Base-by-base conservation (phyloP, 2,329 filamentous ascomycete genomes). In the Colletotrichum spaethianum region DNA sequence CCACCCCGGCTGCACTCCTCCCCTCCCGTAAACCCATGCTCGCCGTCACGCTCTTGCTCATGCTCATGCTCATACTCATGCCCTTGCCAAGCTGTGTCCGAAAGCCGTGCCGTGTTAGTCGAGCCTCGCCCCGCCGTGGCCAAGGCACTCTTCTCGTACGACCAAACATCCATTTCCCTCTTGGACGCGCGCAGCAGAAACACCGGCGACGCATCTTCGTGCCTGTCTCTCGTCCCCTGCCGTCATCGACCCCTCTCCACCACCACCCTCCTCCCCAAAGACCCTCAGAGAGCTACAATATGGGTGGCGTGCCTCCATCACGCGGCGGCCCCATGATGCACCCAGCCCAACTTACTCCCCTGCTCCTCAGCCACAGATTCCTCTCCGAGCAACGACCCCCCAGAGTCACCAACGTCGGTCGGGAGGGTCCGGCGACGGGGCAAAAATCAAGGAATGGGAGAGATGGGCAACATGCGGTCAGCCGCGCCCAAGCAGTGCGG, bases 291-390 rank as follows among this genome's bases (percentile, higher is more conserved):
- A 33, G n/a, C 33, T 9, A 6, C 23, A 14, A 31, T 14, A 40
- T n/a, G n/a, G 69, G 69, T 69, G 65, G 69, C 52, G 65, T 72
- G 69, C 64, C 57, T 59, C 69, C 69, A 72, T 72, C 65, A 69
- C 65, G 56, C 50, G 68, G 36, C 40, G 56, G 57, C 57, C 67
- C 57, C 68, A 63, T 71, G 68, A 68, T 71, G 42, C 68, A 55
- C 63, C 40, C 9, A 5, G 16, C 12, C 12, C 33, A 44, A 53
- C 44, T 28, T 61, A 26, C 55, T 50, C 36, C 42, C 33, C 31
- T 46, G 36, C 40, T 28, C 40, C 40, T 46, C 57, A 31, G 40
- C 28, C 40, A 33, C 26, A n/a, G 26, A 33, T 33, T 33, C 57
- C 5, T 26, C 31, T 14, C 60, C 31, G 28, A 14, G n/a, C 23